Percentiles rank a stretch among this genome's conserved stretches.
Conservation (phyloP, 179 eudicot genomes). For the Sideroxylon spinosum region DNA sequence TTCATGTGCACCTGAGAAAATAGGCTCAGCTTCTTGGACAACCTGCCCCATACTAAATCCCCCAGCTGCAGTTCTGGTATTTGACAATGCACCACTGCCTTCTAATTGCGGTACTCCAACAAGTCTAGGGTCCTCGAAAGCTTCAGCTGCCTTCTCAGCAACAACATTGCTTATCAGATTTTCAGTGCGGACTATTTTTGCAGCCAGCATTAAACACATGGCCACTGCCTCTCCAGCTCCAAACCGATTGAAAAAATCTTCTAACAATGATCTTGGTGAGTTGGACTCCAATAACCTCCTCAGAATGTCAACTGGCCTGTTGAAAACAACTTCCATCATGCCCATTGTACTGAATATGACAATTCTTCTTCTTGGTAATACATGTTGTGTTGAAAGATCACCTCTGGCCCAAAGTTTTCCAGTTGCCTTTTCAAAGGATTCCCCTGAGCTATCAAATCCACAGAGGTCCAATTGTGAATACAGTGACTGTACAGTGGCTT, state of each 20-base stretch:
- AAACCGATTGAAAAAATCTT: constrained; percentile 91
- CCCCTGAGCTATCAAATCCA: constrained; percentile 56
- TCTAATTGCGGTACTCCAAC: constrained; percentile 96
- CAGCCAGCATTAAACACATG: constrained; percentile 93
- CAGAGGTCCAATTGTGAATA: constrained; percentile 68
- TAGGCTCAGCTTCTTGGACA: constrained; percentile 98
- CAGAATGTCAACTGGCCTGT: constrained; percentile 89
- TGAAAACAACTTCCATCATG: constrained; percentile 95
- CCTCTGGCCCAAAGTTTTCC: constrained; percentile 91
- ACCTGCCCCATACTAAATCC: constrained; percentile 99
- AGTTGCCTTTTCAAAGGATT: constrained; percentile 63
- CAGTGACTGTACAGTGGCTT: constrained; percentile 70
- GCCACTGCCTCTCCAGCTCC: constrained; percentile 97
- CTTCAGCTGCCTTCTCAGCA: constrained; percentile 96
- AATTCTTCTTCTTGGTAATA: constrained; percentile 82
- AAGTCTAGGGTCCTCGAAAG: constrained; percentile 93
- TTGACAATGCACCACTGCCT: constrained; percentile 78
- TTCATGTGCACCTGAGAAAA: constrained; percentile 97
- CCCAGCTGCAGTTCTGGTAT: constrained; percentile 74
- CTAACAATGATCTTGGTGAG: constrained; percentile 78
- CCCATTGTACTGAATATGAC: constrained; percentile 98
- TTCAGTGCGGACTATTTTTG: constrained; percentile 67
- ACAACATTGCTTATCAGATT: constrained; percentile 65
- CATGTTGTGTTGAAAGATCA: constrained; percentile 90
- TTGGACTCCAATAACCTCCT: constrained; percentile 84